Base-by-base conservation (phyloP, 768 basidiomycete species). In the Mrakia frigida region DNA sequence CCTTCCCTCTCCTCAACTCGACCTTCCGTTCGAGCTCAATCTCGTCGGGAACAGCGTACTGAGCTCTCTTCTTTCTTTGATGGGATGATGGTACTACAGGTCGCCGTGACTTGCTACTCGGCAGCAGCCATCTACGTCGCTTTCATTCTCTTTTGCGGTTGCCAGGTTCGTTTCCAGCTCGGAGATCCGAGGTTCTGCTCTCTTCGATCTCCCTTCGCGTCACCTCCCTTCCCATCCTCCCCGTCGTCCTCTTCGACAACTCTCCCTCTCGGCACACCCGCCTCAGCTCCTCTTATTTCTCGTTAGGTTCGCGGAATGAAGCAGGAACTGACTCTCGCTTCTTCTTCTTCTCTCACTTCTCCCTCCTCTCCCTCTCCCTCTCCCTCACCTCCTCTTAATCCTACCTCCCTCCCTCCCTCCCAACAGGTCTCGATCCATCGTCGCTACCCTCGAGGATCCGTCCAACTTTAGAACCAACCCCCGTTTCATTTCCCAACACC, bases 41-140 rank as follows among this genome's bases (percentile, higher is more conserved):
- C 69, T 70, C 46, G 11, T 50, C 46, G 46, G 9, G 43, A 46
- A 2, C 43, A 46, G 43, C 43, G 9, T 18, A 18, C 46, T 50
- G 46, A 50, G 16, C 13, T 10, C 74, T 70, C 53, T 59, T 25
- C 52, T 25, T 37, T 59, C 31, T 28, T 37, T 13, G 1, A 14
- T 21, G 11, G 33, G 33, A 0, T 31, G 16, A 28, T 35, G 6
- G 1, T 43, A 43, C 3, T 21, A 23, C 31, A 76, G 75, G 75
- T 84, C n/a, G 84, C 85, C 9, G 80, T 76, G 65, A 81, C 81
- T 21, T 84, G 84, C 79, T 85, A 85, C 74, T 75, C 79, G 21
- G 83, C 84, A 13, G 84, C 85, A 0, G 73, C 83, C 7, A 80
- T 85, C 18, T 85, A 85, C 78, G 83, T 82, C 35, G 82, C 78